Conservation (phyloP, 495 filamentous ascomycete genomes). For the Podospora australis region DNA sequence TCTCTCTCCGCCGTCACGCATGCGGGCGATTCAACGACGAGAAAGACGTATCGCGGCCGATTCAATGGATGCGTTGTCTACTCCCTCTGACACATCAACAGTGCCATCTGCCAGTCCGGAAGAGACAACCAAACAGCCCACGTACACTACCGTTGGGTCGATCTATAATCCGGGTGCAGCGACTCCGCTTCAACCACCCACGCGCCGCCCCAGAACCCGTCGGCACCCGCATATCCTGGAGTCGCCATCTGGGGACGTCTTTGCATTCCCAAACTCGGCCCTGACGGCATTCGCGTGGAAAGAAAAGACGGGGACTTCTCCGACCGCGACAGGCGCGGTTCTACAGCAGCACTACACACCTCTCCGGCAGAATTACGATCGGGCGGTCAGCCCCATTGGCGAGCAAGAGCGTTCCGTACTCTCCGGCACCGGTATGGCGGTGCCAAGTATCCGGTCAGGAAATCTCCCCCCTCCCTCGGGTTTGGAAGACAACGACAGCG, state of each 20-base stretch:
- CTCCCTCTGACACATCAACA: conserved; percentile 9
- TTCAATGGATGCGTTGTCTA: conserved; percentile 11
- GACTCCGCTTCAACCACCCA: conserved; percentile 36
- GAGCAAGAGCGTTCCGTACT: conserved; percentile 2
- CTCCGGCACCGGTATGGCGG: conserved; percentile 11
- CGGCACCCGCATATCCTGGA: conserved; percentile 18
- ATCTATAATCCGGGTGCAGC: conserved; percentile 35
- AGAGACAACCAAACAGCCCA: conserved; percentile 13
- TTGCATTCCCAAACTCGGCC: conserved; percentile 12
- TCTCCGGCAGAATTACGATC: conserved; percentile 44
- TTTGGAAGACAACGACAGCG: conserved; percentile 18
- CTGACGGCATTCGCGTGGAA: conserved; percentile 19
- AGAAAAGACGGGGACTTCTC: conserved; percentile 11
- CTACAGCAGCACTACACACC: conserved; percentile 35
- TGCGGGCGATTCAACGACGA: too few relatives aligned
- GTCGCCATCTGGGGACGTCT: conserved; percentile 13
- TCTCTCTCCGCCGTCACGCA: too few relatives aligned
- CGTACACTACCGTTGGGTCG: conserved; percentile 43
- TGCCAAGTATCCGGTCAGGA: conserved; percentile 18
- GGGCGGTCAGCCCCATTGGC: conserved; percentile 31
- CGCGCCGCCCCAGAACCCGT: conserved; percentile 35
- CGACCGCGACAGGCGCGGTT: conserved; percentile 11
- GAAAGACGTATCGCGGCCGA: neutral
- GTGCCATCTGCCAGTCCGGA: neutral
- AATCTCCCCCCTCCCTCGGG: conserved; percentile 17